Evolutionary conservation across 371 early-diverging fungal species (phyloP), one percentile per base, ranked within the genome.

Genomic region (Entomophthora muscae): DNA sequence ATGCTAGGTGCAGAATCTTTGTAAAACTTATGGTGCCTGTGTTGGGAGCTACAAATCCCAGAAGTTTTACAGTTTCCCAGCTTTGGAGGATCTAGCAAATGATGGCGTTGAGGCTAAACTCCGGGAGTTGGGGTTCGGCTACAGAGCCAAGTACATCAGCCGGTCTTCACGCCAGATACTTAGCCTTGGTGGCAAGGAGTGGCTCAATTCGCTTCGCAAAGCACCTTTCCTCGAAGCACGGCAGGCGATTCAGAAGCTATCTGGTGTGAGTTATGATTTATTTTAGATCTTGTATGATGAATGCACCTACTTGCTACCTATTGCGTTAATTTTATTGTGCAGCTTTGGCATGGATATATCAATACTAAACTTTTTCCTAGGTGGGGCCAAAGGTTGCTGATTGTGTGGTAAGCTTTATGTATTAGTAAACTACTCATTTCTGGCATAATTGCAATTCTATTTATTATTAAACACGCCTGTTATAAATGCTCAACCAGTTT

Each of bases 341-440:
- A n/a, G n/a, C n/a, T n/a, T n/a, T n/a, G n/a, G n/a, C n/a, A n/a
- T n/a, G n/a, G n/a, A n/a, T 42, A 42, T 59, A 29, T 59, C 10
- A 3, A 59, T 3, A 5, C 23, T 33, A 24, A 24, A 13, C 22
- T 24, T 2, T 42, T 5, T 42, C 27, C 24, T 54, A 74, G 67
- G 75, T 86, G n/a, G 88, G 91, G 0, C 89, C 92, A 1, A 99
- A 99, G 71, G 98, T 99, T 2, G 97, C 98, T 1, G 99, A 99
- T 72, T 99, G 99, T 69, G 84, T 99, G 64, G 86, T 84, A 82
- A 68, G 71, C 61, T 33, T 33, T 56, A 22, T 24, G n/a, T 51
- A 51, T 51, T 51, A 17, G n/a, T n/a, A n/a, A n/a, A n/a, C n/a
- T n/a, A n/a, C n/a, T n/a, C n/a, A n/a, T n/a, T n/a, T n/a, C n/a